Conservation (phyloP, 495 filamentous ascomycete species). For the Aspergillus homomorphus region DNA sequence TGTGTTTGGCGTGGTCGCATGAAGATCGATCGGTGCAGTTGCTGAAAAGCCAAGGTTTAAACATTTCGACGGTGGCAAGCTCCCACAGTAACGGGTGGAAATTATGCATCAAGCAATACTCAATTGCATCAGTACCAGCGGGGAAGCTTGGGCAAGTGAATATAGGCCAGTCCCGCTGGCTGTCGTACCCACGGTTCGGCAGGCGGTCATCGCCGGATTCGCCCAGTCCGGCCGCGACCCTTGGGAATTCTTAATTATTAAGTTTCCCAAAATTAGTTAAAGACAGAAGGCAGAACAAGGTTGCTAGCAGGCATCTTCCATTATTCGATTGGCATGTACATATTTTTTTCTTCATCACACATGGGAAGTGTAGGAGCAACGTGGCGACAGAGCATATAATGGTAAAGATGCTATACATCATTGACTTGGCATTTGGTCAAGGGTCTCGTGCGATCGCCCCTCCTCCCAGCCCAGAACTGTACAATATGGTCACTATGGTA, state of each 20-base stretch:
- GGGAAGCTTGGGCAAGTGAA: slow-evolving; percentile 4
- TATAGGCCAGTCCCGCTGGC: neutral
- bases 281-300: neutral
- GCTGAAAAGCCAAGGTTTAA: neutral
- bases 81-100: neutral
- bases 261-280: neutral
- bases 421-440: neutral
- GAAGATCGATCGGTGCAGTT: neutral
- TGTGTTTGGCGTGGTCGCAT: neutral
- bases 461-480: slow-evolving; percentile 13
- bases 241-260: neutral
- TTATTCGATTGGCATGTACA: slow-evolving; percentile 4
- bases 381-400: neutral
- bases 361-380: neutral
- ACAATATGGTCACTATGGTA: slow-evolving; percentile 15
- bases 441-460: neutral
- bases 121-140: slow-evolving; percentile 30
- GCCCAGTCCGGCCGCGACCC: neutral
- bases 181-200: slow-evolving; percentile 11
- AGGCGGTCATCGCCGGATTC: neutral
- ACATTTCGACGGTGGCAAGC: slow-evolving; percentile 8
- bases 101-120: neutral
- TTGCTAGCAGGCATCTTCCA: neutral
- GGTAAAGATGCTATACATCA: neutral
- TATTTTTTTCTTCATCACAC: neutral